Conservation (phyloP, 2,329 filamentous ascomycete genomes). For the Aspergillus caelatus region DNA sequence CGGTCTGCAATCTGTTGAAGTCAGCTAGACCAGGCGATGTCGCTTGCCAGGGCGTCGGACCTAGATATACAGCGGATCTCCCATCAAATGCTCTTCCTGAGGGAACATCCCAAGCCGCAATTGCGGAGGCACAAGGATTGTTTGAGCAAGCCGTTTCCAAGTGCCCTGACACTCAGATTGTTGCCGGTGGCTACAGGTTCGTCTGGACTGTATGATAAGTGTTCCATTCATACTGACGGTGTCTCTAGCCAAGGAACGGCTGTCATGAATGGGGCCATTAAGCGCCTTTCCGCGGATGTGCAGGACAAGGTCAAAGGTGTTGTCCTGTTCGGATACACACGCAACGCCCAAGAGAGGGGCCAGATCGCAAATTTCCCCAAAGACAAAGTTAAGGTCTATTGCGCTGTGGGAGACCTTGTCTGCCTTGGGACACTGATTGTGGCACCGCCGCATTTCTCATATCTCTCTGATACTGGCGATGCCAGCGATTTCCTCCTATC, state of each 20-base stretch:
- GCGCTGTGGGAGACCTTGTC: constrained; percentile 52
- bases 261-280: constrained; percentile 45
- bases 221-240: not conserved
- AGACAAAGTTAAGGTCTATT: constrained; percentile 52
- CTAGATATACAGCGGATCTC: constrained; percentile 16
- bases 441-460: constrained; percentile 24
- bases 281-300: constrained; percentile 32
- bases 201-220: too few relatives aligned
- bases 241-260: constrained; percentile 44
- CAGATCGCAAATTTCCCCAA: constrained; percentile 45
- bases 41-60: constrained; percentile 19
- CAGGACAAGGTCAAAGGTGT: constrained; percentile 43
- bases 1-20: constrained; percentile 9
- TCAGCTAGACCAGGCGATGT: constrained; percentile 1
- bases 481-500: constrained; percentile 20
- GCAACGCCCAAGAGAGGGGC: constrained; percentile 42
- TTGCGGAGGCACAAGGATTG: constrained; percentile 13
- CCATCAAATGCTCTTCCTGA: constrained; percentile 14
- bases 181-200: constrained; percentile 19
- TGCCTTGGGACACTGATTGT: constrained; percentile 50
- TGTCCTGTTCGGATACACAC: constrained; percentile 49
- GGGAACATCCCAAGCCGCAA: constrained; percentile 12
- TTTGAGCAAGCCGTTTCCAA: constrained; percentile 16
- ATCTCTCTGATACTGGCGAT: constrained; percentile 1
- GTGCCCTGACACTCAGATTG: constrained; percentile 17